Percentiles rank a stretch among this genome's conserved stretches.
Conservation (phyloP, 179 eudicot genomes). For the Vitellaria paradoxa region DNA sequence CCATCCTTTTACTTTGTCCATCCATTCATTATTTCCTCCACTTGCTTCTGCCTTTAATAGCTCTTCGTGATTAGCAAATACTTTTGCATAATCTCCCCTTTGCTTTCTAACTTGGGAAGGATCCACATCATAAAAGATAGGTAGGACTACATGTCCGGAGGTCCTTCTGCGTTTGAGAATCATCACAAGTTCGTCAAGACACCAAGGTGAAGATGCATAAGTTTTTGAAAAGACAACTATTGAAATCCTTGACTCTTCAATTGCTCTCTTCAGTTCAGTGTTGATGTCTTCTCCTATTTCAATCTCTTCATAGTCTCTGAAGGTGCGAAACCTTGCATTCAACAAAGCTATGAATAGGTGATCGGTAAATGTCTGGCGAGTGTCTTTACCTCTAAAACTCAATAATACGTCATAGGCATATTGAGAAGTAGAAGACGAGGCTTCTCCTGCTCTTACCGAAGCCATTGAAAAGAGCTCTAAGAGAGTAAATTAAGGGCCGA, state of each 20-base stretch:
- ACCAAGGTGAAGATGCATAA: constrained; percentile 4
- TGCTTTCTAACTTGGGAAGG: background rate
- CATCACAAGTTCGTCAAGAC: no score
- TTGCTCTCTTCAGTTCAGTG: background rate
- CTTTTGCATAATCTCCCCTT: background rate
- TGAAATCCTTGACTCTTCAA: background rate
- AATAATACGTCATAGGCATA: background rate
- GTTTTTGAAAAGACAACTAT: background rate
- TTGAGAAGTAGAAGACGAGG: background rate
- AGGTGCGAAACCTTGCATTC: background rate
- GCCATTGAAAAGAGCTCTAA: background rate
- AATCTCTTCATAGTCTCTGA: background rate
- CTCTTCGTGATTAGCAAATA: background rate
- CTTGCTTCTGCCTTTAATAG: background rate
- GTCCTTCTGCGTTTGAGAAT: background rate
- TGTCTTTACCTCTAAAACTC: background rate
- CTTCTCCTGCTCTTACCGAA: background rate
- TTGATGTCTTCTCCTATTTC: background rate
- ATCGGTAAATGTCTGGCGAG: background rate
- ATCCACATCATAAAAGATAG: background rate
- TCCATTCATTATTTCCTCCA: background rate
- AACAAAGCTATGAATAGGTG: constrained; percentile 4
- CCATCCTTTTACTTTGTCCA: background rate
- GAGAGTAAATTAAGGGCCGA: background rate
- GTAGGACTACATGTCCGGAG: background rate